Evolutionary conservation across 257 asterid genomes (phyloP), one percentile per base, ranked within the genome.

Genomic region (Capsicum chinense): DNA sequence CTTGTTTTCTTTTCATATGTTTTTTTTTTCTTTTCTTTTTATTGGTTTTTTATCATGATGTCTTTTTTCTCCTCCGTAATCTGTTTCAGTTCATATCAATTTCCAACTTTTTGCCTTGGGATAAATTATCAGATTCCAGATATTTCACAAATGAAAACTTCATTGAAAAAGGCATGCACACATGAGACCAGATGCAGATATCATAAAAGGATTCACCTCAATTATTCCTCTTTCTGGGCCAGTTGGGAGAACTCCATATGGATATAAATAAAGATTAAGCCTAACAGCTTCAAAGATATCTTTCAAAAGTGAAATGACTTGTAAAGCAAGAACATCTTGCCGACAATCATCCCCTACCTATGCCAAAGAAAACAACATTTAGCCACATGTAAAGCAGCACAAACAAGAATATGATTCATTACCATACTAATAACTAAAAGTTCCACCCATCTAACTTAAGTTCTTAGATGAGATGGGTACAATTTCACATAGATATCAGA

Each of bases 291-390:
- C 94, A 88, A 94, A 94, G 44, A 96, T 90, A 87, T 96, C 99
- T 93, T 91, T 96, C 85, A 96, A 86, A 87, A 96, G 99, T 79
- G 98, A 93, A 90, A 96, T 96, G 56, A 96, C 99, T 92, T 96
- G 99, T 87, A 96, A 89, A 79, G 99, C 98, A 85, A 96, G 97
- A 84, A 96, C 98, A 74, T 96, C 99, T 88, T 96, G 98, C 69
- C 99, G 92, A 86, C 99, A 96, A 84, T 96, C 99, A 93, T 96
- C 99, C 85, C 99, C 99, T 81, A 96, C 98, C 99, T 96, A 88
- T 78, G 83, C 42, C 63, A 85, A 44, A 85, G 68, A 3, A 87
- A 89, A 84, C 79, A 37, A 58, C 56, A 83, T 80, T 88, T 82
- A 89, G 89, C 47, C 47, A 83, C 52, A 83, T 7, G 79, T 57